These are phyloP conservation scores for Zymoseptoria passerinii DNA, from an alignment of 2,329 filamentous ascomycete species.

Conservation along the genomic window DNA sequence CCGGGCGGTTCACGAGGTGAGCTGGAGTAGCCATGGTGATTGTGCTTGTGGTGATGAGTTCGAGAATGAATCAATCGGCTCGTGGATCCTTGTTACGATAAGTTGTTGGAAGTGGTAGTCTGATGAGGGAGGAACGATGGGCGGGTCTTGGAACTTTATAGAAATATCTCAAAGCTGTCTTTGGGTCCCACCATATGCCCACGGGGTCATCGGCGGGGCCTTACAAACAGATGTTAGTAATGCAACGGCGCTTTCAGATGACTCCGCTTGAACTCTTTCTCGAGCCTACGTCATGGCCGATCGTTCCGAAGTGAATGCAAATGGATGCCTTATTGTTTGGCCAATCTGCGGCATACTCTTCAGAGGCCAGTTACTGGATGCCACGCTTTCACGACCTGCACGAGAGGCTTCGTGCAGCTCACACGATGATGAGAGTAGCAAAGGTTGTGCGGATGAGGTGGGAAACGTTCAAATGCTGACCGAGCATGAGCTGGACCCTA, in stretches of 20 bases:
- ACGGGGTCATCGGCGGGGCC: neutral
- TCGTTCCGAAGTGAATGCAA: neutral
- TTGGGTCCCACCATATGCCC: neutral
- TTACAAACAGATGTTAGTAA: neutral
- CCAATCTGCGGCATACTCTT: neutral
- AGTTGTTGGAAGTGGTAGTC: too few species aligned
- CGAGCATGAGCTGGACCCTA: neutral
- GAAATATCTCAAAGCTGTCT: neutral
- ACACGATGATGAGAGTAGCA: neutral
- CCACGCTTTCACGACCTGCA: neutral
- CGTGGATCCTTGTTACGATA: neutral
- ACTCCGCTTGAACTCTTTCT: neutral
- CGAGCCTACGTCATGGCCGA: neutral
- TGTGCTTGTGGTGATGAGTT: neutral
- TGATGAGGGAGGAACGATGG: neutral
- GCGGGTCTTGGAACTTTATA: neutral
- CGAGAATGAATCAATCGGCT: neutral
- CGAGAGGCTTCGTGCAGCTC: neutral
- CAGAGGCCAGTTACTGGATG: neutral
- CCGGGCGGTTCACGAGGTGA: constrained; percentile 34
- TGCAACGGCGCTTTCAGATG: neutral
- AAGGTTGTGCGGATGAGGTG: neutral
- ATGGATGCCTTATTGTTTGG: neutral
- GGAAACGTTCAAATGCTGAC: neutral
- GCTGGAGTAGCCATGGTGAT: constrained; percentile 19